These are phyloP conservation scores for Coemansia sp. DNA, from an alignment of 192 early-diverging fungal genomes.

Conservation along the genomic window DNA sequence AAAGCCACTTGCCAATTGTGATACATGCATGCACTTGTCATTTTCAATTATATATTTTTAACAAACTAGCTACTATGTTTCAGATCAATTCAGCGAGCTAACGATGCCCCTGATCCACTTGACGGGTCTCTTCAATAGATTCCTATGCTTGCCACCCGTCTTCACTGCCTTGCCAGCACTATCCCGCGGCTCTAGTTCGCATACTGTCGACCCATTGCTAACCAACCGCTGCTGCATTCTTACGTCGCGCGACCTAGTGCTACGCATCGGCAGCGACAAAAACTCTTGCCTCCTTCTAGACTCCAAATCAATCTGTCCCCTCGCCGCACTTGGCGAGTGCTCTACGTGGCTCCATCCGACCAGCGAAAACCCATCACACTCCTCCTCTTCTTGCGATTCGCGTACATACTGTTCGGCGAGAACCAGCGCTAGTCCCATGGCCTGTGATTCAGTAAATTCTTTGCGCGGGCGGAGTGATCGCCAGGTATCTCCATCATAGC, in stretches of 20 bases:
- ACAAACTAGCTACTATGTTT: background rate
- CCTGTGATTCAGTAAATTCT: conserved; percentile 26
- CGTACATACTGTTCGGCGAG: conserved; percentile 39
- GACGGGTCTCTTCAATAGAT: background rate
- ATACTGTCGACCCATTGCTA: conserved; percentile 25
- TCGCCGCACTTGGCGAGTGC: background rate
- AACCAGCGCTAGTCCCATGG: conserved; percentile 26
- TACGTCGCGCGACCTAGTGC: conserved; percentile 16
- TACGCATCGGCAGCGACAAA: conserved; percentile 21
- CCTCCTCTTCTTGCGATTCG: background rate
- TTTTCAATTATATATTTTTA: background rate
- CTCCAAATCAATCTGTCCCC: background rate
- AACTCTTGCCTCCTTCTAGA: conserved; percentile 1
- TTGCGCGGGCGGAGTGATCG: background rate
- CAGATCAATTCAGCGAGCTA: background rate
- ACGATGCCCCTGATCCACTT: conserved; percentile 1
- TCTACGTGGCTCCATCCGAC: conserved; percentile 1
- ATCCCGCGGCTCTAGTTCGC: background rate
- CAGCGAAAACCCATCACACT: conserved; percentile 2
- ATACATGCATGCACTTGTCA: background rate
- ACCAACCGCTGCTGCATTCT: conserved; percentile 12
- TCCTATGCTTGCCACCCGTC: background rate
- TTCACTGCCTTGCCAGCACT: background rate
- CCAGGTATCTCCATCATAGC: conserved; percentile 13
- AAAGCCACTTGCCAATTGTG: background rate